Evolutionary conservation across 192 early-diverging fungal species (phyloP).

Genomic region (Kappamyces sp.): DNA sequence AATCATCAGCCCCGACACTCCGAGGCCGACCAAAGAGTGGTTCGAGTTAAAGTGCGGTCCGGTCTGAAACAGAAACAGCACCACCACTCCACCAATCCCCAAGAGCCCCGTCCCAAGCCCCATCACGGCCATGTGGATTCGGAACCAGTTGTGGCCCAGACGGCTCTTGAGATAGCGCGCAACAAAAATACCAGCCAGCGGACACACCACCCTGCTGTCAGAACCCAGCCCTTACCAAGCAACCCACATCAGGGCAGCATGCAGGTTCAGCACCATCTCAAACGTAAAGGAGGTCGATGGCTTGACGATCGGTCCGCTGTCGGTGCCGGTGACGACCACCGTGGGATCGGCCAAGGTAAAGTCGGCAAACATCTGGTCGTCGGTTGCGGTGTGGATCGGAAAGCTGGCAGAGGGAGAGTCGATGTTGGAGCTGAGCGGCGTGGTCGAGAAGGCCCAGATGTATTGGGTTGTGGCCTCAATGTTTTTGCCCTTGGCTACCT

Average conservation of each 20-base stretch:
- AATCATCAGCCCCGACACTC: neutral
- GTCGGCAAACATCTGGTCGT: neutral
- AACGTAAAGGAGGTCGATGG: neutral
- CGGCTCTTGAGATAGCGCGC: conserved; percentile 36
- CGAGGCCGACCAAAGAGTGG: conserved; percentile 20
- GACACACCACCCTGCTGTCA: conserved; percentile 20
- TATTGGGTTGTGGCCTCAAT: neutral
- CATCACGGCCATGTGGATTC: too few species aligned
- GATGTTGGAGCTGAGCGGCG: neutral
- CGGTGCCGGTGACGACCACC: neutral
- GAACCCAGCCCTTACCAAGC: conserved; percentile 37
- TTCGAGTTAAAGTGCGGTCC: neutral
- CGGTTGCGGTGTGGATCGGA: neutral
- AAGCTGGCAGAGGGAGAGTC: neutral
- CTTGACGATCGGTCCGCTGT: neutral
- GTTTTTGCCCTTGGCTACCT: neutral
- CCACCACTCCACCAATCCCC: neutral
- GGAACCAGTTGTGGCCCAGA: conserved; percentile 35
- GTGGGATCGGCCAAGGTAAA: neutral
- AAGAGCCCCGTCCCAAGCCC: too few species aligned
- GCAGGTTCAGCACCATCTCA: conserved; percentile 13
- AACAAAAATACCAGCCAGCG: conserved; percentile 31
- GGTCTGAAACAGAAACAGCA: neutral
- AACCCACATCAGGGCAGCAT: conserved; percentile 42
- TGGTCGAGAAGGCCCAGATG: conserved; percentile 2